These are phyloP conservation scores for Talaromyces atroroseus DNA, from an alignment of 2,329 filamentous ascomycete species.

Conservation along the genomic window DNA sequence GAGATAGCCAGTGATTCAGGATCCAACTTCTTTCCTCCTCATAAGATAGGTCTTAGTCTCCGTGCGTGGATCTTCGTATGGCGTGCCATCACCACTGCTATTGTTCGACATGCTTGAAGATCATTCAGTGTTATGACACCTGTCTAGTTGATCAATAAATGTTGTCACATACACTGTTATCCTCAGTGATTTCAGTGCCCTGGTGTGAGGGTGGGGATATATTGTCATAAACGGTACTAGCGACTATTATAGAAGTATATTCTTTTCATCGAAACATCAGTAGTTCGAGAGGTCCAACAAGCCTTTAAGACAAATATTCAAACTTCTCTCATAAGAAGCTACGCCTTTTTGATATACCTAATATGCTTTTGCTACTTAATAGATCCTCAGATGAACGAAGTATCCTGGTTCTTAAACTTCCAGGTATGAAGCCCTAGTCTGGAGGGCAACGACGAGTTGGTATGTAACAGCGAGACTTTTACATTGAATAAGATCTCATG, in stretches of 20 bases:
- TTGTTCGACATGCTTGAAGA: neutral
- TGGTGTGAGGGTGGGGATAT: constrained; percentile 1
- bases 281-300: neutral
- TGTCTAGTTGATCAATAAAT: neutral
- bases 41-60: neutral
- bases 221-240: neutral
- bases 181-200: neutral
- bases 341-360: neutral
- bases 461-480: neutral
- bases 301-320: neutral
- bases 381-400: neutral
- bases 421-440: neutral
- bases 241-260: neutral
- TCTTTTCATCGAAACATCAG: neutral
- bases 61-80: neutral
- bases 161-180: neutral
- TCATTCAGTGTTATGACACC: neutral
- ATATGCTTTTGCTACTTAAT: neutral
- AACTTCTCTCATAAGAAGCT: neutral
- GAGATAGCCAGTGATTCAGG: neutral
- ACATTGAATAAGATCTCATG: neutral
- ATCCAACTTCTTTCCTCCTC: neutral
- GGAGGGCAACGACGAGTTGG: neutral
- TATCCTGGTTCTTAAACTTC: neutral
- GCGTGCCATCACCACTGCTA: neutral